These are phyloP conservation scores for Taphrina pruni DNA, from an alignment of 1,139 yeast species.

Conservation along the genomic window DNA sequence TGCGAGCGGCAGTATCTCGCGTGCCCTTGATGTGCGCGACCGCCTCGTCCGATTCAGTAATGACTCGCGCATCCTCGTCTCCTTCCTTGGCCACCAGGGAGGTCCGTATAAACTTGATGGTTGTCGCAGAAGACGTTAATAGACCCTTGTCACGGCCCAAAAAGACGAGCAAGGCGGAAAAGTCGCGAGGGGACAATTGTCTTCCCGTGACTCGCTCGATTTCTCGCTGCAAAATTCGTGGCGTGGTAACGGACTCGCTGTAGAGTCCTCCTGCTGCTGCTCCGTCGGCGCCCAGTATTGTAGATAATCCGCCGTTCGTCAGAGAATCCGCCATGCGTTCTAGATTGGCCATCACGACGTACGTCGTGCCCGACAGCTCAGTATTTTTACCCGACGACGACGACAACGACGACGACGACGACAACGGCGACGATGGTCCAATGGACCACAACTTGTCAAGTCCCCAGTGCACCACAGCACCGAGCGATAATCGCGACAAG, in stretches of 20 bases:
- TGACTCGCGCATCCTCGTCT: neutral
- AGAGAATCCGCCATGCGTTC: slow-evolving; percentile 6
- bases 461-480: slow-evolving; percentile 27
- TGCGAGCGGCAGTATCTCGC: neutral
- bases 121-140: neutral
- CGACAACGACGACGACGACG: neutral
- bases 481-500: slow-evolving; percentile 10
- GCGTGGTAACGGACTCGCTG: slow-evolving; percentile 25
- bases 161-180: slow-evolving; percentile 6
- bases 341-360: slow-evolving; percentile 18
- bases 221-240: neutral
- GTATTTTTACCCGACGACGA: neutral
- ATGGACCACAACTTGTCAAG: slow-evolving; percentile 2
- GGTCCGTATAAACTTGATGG: slow-evolving; percentile 6
- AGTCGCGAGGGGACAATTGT: slow-evolving; percentile 3
- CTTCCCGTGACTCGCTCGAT: neutral
- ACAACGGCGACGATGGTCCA: slow-evolving; percentile 7
- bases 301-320: neutral
- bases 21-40: slow-evolving; percentile 18
- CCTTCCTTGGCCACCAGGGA: neutral
- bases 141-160: slow-evolving; percentile 18
- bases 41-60: slow-evolving; percentile 33
- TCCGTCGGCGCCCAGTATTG: neutral
- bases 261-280: slow-evolving; percentile 2
- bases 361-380: slow-evolving; percentile 9